Base-by-base conservation (phyloP, 2,329 filamentous ascomycete species). In the Aureobasidium sp. region DNA sequence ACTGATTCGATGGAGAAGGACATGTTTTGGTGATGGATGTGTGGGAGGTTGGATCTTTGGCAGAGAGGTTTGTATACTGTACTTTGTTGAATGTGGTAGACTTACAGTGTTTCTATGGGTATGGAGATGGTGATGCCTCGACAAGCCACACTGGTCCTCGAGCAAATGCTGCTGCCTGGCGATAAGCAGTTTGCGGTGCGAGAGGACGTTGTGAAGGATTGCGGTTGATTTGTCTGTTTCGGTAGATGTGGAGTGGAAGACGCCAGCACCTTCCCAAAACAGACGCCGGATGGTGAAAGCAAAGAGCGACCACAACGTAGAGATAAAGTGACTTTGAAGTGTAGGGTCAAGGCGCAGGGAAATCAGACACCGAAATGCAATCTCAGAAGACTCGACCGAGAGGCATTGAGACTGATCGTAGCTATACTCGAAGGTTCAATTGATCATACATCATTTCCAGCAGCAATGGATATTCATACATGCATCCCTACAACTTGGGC, bases 401-500 rank as follows among this genome's bases (percentile, higher is more conserved):
- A n/a, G 17, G 9, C 39, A 22, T 19, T 9, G 19, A 24, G 12
- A 11, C 42, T 45, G 22, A 17, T 45, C 14, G 12, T 45, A 14
- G 42, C 22, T 27, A 8, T 27, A 45, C 31, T 33, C 31, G 31
- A 33, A 3, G 3, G 9, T 12, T 27, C 2, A 2, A 24, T 24
- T 42, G 39, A 8, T 42, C 19, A 22, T 14, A 22, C 19, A 44
- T 6, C 22, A 8, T 45, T 17, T 17, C 24, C 15, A n/a, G n/a
- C 12, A 22, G 3, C 9, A 33, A 33, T 12, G 31, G 3, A 11
- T 11, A 11, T 22, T 24, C 1, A 44, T 17, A 12, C 7, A 42
- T 11, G 3, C 5, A 12, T 27, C 22, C 47, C 65, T 63, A 78
- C 63, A 74, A 64, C 70, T 74, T 76, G 63, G 72, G 70, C 17